A percentile compares a stretch with the other conserved stretches of the same genome.
Evolutionary conservation across 192 early-diverging fungal genomes (phyloP).

Genomic region (Gonapodya prolifera): DNA sequence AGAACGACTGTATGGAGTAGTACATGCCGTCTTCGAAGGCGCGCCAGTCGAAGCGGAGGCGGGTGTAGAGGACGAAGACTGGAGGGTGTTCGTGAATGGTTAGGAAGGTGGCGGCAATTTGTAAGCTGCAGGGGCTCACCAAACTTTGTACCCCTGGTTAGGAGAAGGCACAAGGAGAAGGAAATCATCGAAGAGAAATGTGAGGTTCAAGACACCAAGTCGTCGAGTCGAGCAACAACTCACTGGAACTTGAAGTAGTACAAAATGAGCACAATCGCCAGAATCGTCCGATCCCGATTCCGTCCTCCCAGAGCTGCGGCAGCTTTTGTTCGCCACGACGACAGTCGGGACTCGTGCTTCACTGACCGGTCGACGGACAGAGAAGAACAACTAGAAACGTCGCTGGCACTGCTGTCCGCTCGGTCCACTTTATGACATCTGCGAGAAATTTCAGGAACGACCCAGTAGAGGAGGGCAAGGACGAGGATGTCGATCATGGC

Average conservation of each 20-base stretch:
- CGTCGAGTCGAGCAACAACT: background rate
- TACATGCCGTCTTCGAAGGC: constrained; percentile 3
- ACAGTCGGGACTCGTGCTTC: background rate
- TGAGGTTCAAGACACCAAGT: background rate
- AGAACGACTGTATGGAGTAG: background rate
- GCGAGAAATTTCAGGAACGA: background rate
- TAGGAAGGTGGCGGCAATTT: background rate
- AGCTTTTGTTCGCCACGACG: background rate
- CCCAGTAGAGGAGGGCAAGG: background rate
- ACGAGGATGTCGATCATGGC: background rate
- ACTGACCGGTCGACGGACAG: background rate
- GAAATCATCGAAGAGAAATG: too few species aligned
- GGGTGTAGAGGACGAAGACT: constrained; percentile 6
- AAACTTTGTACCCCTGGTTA: background rate
- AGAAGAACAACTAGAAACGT: background rate
- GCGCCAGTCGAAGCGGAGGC: background rate
- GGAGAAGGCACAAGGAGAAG: background rate
- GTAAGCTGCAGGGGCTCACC: background rate
- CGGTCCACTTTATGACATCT: background rate
- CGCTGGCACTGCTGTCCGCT: background rate
- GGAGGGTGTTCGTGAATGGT: background rate
- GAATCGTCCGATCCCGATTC: background rate
- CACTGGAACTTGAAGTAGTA: background rate
- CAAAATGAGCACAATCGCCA: background rate
- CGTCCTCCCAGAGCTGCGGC: background rate